These are phyloP conservation scores for Sporothrix dimorphospora DNA, from an alignment of 2,329 filamentous ascomycete species.

Conservation along the genomic window DNA sequence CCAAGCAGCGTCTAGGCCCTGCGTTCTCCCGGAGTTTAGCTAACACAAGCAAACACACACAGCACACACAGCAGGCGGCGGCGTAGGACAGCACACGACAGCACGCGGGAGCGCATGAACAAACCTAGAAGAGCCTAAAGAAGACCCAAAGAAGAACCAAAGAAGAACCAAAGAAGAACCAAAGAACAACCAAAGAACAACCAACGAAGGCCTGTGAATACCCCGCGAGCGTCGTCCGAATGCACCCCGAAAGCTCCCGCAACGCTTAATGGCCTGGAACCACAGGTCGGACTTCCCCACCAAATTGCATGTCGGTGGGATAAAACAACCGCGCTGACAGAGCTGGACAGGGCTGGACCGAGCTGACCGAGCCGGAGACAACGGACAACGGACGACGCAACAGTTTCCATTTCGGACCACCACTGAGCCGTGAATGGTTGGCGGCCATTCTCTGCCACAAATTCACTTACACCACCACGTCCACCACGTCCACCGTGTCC, in stretches of 20 bases:
- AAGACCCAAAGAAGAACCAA: neutral
- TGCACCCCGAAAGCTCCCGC: neutral
- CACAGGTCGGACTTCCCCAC: slow-evolving; percentile 18
- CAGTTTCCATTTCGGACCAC: neutral
- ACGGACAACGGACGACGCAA: neutral
- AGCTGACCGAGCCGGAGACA: neutral
- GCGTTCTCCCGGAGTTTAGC: neutral
- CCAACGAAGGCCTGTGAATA: neutral
- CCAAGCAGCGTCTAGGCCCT: neutral
- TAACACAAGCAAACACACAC: too few species aligned
- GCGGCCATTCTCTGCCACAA: too few species aligned
- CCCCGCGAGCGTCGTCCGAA: too few species aligned
- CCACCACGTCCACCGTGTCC: neutral
- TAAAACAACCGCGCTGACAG: slow-evolving; percentile 9
- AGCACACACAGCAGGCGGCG: neutral
- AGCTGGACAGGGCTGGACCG: neutral
- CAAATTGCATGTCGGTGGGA: neutral
- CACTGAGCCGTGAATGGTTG: neutral
- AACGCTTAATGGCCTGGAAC: neutral
- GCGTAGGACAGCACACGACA: too few species aligned
- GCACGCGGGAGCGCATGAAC: neutral
- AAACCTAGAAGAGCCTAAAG: neutral
- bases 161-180: neutral
- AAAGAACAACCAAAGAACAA: neutral
- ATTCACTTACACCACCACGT: neutral